Evolutionary conservation across 345 rosid genomes (phyloP).

Genomic region (Populus euphratica): DNA sequence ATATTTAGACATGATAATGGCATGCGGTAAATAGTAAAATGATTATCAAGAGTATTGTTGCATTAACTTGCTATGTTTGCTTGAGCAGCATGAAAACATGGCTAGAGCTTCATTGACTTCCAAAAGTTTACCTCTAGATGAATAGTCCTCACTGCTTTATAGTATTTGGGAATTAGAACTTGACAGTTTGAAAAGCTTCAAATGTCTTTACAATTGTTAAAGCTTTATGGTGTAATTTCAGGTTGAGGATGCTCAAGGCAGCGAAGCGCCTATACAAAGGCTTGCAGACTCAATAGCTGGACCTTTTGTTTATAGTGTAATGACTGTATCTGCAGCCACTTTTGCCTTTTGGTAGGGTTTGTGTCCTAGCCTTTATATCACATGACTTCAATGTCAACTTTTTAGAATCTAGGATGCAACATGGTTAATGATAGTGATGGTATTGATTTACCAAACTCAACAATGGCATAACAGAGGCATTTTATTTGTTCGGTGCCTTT

Average conservation of each 20-base stretch:
- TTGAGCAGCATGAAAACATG: background rate
- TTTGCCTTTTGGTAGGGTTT: slow-evolving; percentile 79
- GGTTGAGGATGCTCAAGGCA: slow-evolving; percentile 97
- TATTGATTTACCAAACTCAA: background rate
- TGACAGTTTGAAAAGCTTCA: background rate
- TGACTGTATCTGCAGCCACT: slow-evolving; percentile 80
- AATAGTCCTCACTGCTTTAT: background rate
- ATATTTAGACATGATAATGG: background rate
- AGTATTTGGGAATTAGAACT: background rate
- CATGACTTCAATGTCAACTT: background rate
- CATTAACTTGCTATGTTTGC: background rate
- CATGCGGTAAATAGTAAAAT: background rate
- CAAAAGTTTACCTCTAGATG: background rate
- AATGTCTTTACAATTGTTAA: background rate
- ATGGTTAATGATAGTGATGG: background rate
- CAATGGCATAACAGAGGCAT: background rate
- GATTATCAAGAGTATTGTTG: background rate
- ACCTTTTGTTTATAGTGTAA: slow-evolving; percentile 81
- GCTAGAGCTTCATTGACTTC: background rate
- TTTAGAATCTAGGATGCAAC: background rate
- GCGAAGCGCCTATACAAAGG: slow-evolving; percentile 92
- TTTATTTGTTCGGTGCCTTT: background rate
- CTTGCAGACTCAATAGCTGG: slow-evolving; percentile 96
- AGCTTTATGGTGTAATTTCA: slow-evolving; percentile 30
- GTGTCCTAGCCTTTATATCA: slow-evolving; percentile 9